A percentile compares a stretch with the other conserved stretches of the same genome.
Evolutionary conservation across 306 rosid species (phyloP).

Genomic region (Rubus idaeus): DNA sequence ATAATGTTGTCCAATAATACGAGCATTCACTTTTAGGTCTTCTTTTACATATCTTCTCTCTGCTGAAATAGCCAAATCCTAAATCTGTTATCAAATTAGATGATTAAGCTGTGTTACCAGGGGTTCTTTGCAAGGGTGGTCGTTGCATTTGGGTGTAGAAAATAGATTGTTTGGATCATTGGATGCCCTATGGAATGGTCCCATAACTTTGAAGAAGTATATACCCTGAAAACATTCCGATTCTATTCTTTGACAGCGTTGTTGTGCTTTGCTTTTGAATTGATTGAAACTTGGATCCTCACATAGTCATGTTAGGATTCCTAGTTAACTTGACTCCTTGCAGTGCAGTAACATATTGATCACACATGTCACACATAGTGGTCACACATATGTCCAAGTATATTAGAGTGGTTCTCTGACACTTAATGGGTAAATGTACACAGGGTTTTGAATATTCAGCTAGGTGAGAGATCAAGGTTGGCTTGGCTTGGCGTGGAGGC

Average conservation of each 20-base stretch:
- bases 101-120: neutral
- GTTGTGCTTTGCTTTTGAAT: neutral
- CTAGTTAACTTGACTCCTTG: neutral
- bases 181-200: neutral
- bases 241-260: neutral
- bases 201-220: neutral
- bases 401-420: slow-evolving; percentile 6
- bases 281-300: neutral
- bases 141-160: neutral
- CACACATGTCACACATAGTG: too few relatives aligned
- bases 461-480: slow-evolving; percentile 88
- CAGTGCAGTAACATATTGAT: neutral
- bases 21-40: too few relatives aligned
- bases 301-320: neutral
- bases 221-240: neutral
- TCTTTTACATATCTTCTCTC: too few relatives aligned
- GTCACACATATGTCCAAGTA: too few relatives aligned
- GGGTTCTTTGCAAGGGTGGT: neutral
- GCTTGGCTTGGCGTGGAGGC: slow-evolving; percentile 99
- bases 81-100: neutral
- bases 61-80: too few relatives aligned
- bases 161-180: neutral
- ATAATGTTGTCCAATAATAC: neutral
- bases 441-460: slow-evolving; percentile 80
- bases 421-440: slow-evolving; percentile 21